These are phyloP conservation scores for Sophora flavescens DNA, from an alignment of 306 rosid genomes.

Conservation along the genomic window DNA sequence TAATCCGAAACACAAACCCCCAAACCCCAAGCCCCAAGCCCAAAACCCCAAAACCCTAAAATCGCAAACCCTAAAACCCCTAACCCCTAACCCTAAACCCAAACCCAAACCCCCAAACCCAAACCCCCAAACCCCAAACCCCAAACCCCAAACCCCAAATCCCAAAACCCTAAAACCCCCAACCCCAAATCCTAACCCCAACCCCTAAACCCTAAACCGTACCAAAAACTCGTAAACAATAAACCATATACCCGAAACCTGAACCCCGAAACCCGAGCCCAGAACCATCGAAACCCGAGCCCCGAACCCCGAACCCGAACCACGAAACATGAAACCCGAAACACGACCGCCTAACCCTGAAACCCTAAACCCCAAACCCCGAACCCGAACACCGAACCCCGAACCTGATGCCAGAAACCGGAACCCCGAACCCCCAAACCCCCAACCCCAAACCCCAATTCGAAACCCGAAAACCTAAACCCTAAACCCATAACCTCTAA, in stretches of 20 bases:
- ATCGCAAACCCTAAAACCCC: too few species aligned
- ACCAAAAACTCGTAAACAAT: too few species aligned
- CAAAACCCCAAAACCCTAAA: slow-evolving; percentile 36
- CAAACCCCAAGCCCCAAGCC: slow-evolving; percentile 29
- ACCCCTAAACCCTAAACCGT: too few species aligned
- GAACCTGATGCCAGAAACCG: slow-evolving; percentile 30
- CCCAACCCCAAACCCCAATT: slow-evolving; percentile 17
- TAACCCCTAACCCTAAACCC: slow-evolving; percentile 34
- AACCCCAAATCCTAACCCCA: slow-evolving; percentile 4
- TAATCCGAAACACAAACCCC: slow-evolving; percentile 28
- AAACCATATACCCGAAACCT: too few species aligned
- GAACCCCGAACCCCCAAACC: slow-evolving; percentile 6
- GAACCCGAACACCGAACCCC: slow-evolving; percentile 34
- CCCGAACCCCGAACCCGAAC: slow-evolving; percentile 6
- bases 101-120: slow-evolving; percentile 26
- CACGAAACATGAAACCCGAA: background rate
- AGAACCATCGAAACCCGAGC: background rate
- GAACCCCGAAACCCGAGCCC: slow-evolving; percentile 6
- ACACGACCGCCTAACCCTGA: slow-evolving; percentile 30
- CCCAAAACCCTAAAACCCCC: slow-evolving; percentile 40
- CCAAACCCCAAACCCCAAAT: slow-evolving; percentile 28
- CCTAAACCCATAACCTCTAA: slow-evolving; percentile 27
- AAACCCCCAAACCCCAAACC: slow-evolving; percentile 34
- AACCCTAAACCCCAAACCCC: slow-evolving; percentile 17
- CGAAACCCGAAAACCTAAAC: slow-evolving; percentile 29